phyloP scores from a whole-genome alignment of 2,329 filamentous ascomycete species.

The Purpureocillium lavendulum region DNA sequence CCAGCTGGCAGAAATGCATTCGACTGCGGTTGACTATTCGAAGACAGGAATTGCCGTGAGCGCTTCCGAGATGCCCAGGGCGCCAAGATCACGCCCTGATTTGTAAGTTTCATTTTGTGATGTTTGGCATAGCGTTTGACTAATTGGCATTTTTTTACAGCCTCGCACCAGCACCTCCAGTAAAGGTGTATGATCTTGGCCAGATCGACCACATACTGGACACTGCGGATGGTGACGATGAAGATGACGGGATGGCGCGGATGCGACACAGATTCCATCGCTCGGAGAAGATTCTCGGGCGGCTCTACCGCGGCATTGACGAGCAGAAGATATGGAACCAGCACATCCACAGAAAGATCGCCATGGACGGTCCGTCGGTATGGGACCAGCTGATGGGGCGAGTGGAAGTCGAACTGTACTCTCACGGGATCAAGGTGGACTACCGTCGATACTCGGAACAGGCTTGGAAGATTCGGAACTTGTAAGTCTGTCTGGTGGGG shows the following conservation, averaged over 20 bases:
- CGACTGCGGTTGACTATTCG: conserved; percentile 66
- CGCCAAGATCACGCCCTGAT: conserved; percentile 37
- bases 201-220: conserved; percentile 27
- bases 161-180: conserved; percentile 35
- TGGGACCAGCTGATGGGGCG: conserved; percentile 32
- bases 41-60: conserved; percentile 60
- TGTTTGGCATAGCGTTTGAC: neutral
- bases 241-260: conserved; percentile 32
- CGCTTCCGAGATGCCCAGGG: conserved; percentile 30
- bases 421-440: conserved; percentile 14
- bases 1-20: conserved; percentile 54
- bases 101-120: conserved; percentile 34
- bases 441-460: conserved; percentile 26
- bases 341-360: conserved; percentile 29
- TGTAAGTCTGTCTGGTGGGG: conserved; percentile 31
- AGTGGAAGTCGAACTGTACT: conserved; percentile 11
- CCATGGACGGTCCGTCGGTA: conserved; percentile 22
- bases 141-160: conserved; percentile 15
- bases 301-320: conserved; percentile 64
- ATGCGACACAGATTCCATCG: conserved; percentile 50
- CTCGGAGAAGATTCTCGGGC: conserved; percentile 60
- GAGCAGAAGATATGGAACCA: conserved; percentile 57
- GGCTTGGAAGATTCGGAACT: conserved; percentile 34
- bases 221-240: conserved; percentile 26
- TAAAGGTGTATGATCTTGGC: conserved; percentile 34